Base-by-base conservation (phyloP, 2,329 filamentous ascomycete species). In the Rhinocladiella mackenziei region DNA sequence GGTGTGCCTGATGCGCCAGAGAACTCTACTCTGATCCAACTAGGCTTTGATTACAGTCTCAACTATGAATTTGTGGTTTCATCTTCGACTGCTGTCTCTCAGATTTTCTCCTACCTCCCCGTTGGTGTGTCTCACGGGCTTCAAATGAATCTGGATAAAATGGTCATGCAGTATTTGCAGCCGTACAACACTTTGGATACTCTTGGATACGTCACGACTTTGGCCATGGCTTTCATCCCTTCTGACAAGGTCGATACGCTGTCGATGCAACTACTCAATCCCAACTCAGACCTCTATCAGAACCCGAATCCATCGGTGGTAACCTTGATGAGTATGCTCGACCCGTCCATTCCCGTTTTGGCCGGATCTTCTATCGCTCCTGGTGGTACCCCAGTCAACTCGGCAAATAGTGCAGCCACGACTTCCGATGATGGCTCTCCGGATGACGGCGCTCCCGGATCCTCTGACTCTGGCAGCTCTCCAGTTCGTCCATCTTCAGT, bases 61-160 rank as follows among this genome's bases (percentile, higher is more conserved):
- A 91, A 94, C 69, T 98, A 92, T 65, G 70, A 77, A 6, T 95
- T 94, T 61, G 85, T 97, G 19, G 81, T 84, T 8, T 72, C 71
- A 15, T 80, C 84, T 51, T 73, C 80, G 10, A 74, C 83, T 53
- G 85, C 89, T 13, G 84, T 87, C 4, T 80, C 80, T 28, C 91
- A 97, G 66, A 86, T 98, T 59, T 94, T 96, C 70, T 69, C 78
- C 40, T 85, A 79, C 54, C 71, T 96, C 3, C 89, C 89, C 0
- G 57, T 72, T 39, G 87, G 86, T 53, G 73, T 95, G 37, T 70
- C 77, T 2, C 77, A 83, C 53, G 84, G 78, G 31, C 70, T 94
- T 33, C 58, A 65, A 2, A 51, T 66, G 9, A 59, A 60, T 3
- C 65, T 48, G 5, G 35, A 35, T 17, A 47, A 53, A 17, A 48